Evolutionary conservation across 1,139 yeast species (phyloP).

Genomic region (Candida gigantensis): DNA sequence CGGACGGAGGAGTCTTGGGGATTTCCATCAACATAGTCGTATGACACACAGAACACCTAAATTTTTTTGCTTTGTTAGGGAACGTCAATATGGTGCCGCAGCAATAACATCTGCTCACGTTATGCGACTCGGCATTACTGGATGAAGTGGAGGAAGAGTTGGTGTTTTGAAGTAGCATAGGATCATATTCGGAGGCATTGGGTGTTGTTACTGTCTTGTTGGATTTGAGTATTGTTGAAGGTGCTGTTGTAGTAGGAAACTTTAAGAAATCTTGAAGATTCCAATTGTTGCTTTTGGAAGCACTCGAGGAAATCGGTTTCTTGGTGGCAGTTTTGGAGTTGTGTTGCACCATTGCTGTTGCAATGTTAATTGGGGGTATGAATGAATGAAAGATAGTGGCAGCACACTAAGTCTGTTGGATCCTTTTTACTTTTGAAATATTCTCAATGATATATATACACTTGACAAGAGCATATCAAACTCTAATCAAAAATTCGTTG

Average conservation of each 20-base stretch:
- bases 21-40: conserved; percentile 43
- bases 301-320: too few species aligned
- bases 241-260: conserved; percentile 9
- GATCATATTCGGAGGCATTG: conserved; percentile 4
- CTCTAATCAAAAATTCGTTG: too few species aligned
- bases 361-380: not conserved
- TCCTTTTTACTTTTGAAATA: too few species aligned
- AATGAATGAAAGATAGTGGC: too few species aligned
- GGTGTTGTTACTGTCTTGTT: conserved; percentile 6
- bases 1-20: conserved; percentile 4
- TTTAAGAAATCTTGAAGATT: conserved; percentile 8
- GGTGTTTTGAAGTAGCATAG: not conserved
- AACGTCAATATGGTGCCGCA: conserved; percentile 62
- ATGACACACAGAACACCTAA: conserved; percentile 58
- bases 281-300: too few species aligned
- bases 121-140: conserved; percentile 7
- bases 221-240: conserved; percentile 4
- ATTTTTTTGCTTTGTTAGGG: conserved; percentile 47
- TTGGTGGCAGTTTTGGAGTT: too few species aligned
- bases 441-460: too few species aligned
- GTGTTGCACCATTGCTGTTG: not conserved
- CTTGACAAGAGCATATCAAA: too few species aligned
- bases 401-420: too few species aligned
- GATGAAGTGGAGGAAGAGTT: conserved; percentile 8
- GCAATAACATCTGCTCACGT: conserved; percentile 44